Conservation (phyloP, 257 asterid genomes). For the Penstemon eatonii region DNA sequence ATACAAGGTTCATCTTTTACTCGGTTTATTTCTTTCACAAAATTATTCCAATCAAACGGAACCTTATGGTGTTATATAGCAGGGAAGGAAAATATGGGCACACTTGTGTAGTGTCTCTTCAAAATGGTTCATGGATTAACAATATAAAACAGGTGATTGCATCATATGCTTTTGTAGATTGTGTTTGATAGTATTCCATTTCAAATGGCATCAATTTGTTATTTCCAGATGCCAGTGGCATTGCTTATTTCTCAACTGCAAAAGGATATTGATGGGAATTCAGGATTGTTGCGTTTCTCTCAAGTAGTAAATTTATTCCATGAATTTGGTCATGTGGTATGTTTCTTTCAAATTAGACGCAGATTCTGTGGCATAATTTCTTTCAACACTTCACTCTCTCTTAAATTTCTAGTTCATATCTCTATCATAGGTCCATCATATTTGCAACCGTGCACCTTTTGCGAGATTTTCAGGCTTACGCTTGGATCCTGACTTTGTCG, state of each 20-base stretch:
- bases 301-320: slow-evolving; percentile 88
- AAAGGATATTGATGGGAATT: slow-evolving; percentile 65
- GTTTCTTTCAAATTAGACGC: slow-evolving; percentile 23
- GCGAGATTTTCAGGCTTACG: slow-evolving; percentile 91
- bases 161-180: background rate
- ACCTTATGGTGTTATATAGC: slow-evolving; percentile 31
- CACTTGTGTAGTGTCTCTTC: slow-evolving; percentile 89
- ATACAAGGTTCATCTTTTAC: slow-evolving; percentile 56
- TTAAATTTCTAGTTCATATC: background rate
- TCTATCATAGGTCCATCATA: slow-evolving; percentile 65
- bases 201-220: slow-evolving; percentile 25
- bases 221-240: slow-evolving; percentile 77
- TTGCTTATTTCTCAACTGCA: slow-evolving; percentile 78
- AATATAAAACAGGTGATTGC: slow-evolving; percentile 61
- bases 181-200: slow-evolving; percentile 14
- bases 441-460: slow-evolving; percentile 82
- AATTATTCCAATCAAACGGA: slow-evolving; percentile 17
- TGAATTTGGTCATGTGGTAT: slow-evolving; percentile 97
- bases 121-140: slow-evolving; percentile 64
- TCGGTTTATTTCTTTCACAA: background rate
- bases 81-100: slow-evolving; percentile 92
- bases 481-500: slow-evolving; percentile 93
- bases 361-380: background rate
- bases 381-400: background rate
- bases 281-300: slow-evolving; percentile 77